Conservation (phyloP, 176 grass and related monocot genomes). For the Aegilops speltoides region DNA sequence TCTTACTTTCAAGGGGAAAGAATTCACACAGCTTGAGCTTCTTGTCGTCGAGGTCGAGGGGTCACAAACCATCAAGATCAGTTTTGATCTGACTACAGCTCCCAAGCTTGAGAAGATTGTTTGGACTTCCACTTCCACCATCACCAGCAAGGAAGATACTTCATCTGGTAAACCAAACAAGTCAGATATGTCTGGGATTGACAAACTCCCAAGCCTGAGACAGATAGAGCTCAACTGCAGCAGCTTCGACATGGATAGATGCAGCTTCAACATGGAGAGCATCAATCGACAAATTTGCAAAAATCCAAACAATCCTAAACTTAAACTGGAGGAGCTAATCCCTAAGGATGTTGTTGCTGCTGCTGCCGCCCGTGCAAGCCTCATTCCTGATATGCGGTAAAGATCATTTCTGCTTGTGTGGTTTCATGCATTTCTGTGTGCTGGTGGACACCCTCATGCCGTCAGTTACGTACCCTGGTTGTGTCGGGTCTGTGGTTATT, state of each 20-base stretch:
- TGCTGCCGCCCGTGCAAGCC: neutral
- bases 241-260: neutral
- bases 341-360: neutral
- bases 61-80: neutral
- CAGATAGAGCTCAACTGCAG: neutral
- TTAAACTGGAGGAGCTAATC: neutral
- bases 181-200: neutral
- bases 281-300: neutral
- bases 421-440: too few species aligned
- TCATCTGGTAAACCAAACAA: neutral
- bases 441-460: too few species aligned
- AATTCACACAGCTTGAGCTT: neutral
- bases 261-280: neutral
- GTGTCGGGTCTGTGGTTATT: too few species aligned
- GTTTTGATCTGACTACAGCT: neutral
- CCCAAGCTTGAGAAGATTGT: neutral
- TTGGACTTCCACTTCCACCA: neutral
- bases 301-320: neutral
- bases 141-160: too few species aligned
- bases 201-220: neutral
- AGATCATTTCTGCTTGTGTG: too few species aligned
- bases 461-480: too few species aligned
- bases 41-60: neutral
- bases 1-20: neutral
- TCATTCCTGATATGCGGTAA: too few species aligned